Conservation (phyloP, 306 rosid genomes). For the Gynostemma pentaphyllum region DNA sequence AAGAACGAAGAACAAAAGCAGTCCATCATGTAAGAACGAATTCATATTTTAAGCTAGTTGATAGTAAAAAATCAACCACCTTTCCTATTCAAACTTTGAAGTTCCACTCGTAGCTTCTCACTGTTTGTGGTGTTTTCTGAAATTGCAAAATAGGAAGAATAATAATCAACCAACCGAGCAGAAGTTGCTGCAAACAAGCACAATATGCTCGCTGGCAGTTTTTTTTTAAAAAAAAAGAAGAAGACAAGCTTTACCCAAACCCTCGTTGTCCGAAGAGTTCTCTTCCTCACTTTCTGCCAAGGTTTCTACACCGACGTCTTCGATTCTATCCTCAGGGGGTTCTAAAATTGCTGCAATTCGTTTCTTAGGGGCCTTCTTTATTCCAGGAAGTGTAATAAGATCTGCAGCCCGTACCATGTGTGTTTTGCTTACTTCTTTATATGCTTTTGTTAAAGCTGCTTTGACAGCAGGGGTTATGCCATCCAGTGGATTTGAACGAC, state of each 20-base stretch:
- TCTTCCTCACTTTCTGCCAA: slow-evolving; percentile 66
- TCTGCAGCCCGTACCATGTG: slow-evolving; percentile 72
- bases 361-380: slow-evolving; percentile 73
- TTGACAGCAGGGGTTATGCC: slow-evolving; percentile 64
- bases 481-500: slow-evolving; percentile 66
- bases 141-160: slow-evolving; percentile 14
- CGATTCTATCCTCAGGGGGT: slow-evolving; percentile 49
- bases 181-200: neutral
- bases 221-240: neutral
- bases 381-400: slow-evolving; percentile 52
- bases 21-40: neutral
- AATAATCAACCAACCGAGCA: neutral
- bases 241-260: slow-evolving; percentile 28
- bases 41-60: neutral
- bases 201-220: neutral
- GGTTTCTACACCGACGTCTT: slow-evolving; percentile 34
- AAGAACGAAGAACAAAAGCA: neutral
- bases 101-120: slow-evolving; percentile 78
- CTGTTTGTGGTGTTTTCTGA: slow-evolving; percentile 38
- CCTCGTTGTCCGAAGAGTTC: slow-evolving; percentile 52
- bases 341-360: slow-evolving; percentile 83
- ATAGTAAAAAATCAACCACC: slow-evolving; percentile 32
- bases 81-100: slow-evolving; percentile 62
- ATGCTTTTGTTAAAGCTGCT: slow-evolving; percentile 79
- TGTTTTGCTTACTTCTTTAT: slow-evolving; percentile 64